Evolutionary conservation across 208 protist species (phyloP).

Genomic region (Vickermania ingenoplastis): DNA sequence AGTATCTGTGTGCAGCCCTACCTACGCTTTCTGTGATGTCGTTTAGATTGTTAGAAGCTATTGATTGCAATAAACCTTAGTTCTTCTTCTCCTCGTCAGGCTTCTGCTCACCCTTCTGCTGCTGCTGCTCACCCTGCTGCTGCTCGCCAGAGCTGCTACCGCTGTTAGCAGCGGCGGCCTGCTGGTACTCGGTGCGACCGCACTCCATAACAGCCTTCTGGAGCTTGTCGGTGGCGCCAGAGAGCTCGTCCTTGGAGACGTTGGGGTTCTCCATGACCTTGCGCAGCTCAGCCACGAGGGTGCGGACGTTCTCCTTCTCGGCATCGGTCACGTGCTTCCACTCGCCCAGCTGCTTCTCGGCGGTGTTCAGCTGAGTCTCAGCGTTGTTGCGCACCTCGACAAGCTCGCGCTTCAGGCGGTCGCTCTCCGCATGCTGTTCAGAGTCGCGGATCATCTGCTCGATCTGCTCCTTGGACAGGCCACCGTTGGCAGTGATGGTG

Average conservation of each 20-base stretch:
- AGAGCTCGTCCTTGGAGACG: constrained; percentile 52
- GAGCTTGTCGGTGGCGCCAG: constrained; percentile 44
- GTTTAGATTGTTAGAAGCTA: no score
- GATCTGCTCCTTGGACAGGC: constrained; percentile 74
- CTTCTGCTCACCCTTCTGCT: no score
- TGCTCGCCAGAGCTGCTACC: no score
- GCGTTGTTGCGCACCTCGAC: constrained; percentile 82
- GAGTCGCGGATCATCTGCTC: constrained; percentile 84
- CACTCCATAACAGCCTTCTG: constrained; percentile 56
- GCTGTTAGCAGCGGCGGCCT: no score
- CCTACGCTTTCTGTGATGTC: no score
- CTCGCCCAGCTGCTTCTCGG: constrained; percentile 72
- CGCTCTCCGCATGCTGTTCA: constrained; percentile 65
- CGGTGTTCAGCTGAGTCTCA: no score
- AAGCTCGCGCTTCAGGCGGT: constrained; percentile 62
- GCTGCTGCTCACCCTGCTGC: no score
- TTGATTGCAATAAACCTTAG: no score
- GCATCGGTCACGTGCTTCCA: no score
- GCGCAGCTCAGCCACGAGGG: constrained; percentile 35
- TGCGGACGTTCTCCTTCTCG: constrained; percentile 60
- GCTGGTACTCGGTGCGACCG: constrained; percentile 78
- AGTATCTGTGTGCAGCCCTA: no score
- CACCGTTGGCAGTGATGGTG: constrained; percentile 87
- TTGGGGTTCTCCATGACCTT: constrained; percentile 68
- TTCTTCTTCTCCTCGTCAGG: no score